A percentile compares a stretch with the other conserved stretches of the same genome.
phyloP scores from a whole-genome alignment of 169 alveolate genomes.

The Plasmodium sp. region DNA sequence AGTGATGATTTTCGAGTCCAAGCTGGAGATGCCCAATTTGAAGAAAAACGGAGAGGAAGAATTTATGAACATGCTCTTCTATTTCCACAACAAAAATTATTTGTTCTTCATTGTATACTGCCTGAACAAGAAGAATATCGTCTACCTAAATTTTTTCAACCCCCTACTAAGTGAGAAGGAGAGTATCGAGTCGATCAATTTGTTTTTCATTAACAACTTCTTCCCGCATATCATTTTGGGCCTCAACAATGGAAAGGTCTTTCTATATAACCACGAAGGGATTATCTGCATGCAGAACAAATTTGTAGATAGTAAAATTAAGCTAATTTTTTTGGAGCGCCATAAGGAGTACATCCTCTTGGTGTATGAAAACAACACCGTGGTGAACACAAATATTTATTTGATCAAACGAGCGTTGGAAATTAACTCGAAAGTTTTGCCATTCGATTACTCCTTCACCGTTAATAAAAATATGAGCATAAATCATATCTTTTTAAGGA shows the following conservation, averaged over 20 bases:
- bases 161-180: conserved; percentile 63
- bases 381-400: conserved; percentile 40
- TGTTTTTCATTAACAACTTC: conserved; percentile 53
- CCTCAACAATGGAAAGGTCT: conserved; percentile 40
- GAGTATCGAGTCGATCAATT: conserved; percentile 34
- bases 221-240: conserved; percentile 73
- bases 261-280: conserved; percentile 68
- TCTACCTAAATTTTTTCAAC: conserved; percentile 46
- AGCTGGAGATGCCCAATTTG: neutral
- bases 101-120: conserved; percentile 49
- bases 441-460: conserved; percentile 30
- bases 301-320: conserved; percentile 41
- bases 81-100: conserved; percentile 65
- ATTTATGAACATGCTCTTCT: conserved; percentile 46
- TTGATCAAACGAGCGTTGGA: conserved; percentile 46
- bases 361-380: conserved; percentile 46
- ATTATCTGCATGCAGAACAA: conserved; percentile 67
- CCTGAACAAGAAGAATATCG: conserved; percentile 62
- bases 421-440: conserved; percentile 19
- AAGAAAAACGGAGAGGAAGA: conserved; percentile 22
- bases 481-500: conserved; percentile 46
- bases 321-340: conserved; percentile 17
- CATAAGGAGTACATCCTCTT: conserved; percentile 37
- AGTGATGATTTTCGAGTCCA: conserved; percentile 43
- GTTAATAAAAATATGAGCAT: conserved; percentile 49